Percentiles rank a stretch among this genome's conserved stretches.
phyloP scores from a whole-genome alignment of 1,139 yeast genomes.

The Protomyces arabidopsidicola region DNA sequence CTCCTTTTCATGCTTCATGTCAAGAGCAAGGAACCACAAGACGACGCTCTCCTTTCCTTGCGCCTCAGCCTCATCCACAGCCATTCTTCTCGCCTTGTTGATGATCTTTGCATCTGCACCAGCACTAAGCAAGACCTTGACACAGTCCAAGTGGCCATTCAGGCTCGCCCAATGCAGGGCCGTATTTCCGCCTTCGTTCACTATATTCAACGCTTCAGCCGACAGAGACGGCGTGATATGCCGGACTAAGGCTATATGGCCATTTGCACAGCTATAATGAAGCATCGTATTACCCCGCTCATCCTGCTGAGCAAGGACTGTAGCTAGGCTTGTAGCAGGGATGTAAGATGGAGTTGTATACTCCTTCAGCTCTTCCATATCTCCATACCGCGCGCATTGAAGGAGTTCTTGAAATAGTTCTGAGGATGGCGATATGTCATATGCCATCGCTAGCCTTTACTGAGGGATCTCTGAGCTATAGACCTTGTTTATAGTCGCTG shows the following conservation, averaged over 20 bases:
- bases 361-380: conserved; percentile 63
- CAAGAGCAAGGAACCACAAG: conserved; percentile 52
- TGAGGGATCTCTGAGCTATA: background rate
- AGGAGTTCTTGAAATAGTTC: conserved; percentile 60
- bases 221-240: background rate
- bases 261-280: conserved; percentile 95
- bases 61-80: conserved; percentile 82
- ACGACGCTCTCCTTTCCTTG: conserved; percentile 47
- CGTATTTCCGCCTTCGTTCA: conserved; percentile 82
- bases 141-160: conserved; percentile 75
- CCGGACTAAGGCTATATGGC: conserved; percentile 46
- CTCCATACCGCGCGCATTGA: conserved; percentile 83
- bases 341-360: conserved; percentile 47
- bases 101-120: conserved; percentile 78
- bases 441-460: background rate
- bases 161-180: conserved; percentile 94
- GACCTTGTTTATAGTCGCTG: background rate
- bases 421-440: background rate
- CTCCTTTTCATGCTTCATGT: conserved; percentile 30
- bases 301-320: conserved; percentile 41
- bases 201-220: conserved; percentile 34
- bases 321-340: conserved; percentile 26
- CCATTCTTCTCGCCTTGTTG: conserved; percentile 73
- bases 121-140: conserved; percentile 63
- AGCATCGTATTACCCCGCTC: conserved; percentile 69